Percentiles rank a stretch among this genome's conserved stretches.
phyloP scores from a whole-genome alignment of 352 stramenopile genomes.

The Hyaloperonospora brassicae region DNA sequence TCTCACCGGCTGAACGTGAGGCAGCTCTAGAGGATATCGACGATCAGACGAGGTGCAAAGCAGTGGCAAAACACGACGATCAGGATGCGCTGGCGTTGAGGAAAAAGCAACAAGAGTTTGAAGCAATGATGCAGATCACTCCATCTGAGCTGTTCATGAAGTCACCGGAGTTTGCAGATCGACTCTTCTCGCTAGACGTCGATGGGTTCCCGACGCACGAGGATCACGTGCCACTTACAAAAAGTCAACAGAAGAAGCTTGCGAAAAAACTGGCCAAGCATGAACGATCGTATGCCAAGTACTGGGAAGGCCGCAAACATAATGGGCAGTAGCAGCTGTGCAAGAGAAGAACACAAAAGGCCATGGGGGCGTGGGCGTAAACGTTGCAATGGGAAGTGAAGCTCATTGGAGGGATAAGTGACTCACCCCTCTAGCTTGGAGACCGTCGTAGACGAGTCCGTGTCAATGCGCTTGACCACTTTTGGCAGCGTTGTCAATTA shows the following conservation, averaged over 20 bases:
- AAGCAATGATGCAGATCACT: constrained; percentile 59
- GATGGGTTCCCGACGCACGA: constrained; percentile 52
- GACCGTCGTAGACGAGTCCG: no score
- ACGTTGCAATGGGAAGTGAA: no score
- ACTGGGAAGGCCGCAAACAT: constrained; percentile 33
- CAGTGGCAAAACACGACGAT: constrained; percentile 7
- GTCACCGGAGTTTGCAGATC: constrained; percentile 36
- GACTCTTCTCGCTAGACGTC: constrained; percentile 46
- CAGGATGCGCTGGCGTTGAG: constrained; percentile 6
- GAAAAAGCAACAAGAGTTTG: constrained; percentile 50
- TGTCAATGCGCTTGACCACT: no score
- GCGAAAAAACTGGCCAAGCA: constrained; percentile 67
- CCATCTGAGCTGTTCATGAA: constrained; percentile 45
- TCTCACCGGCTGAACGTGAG: constrained; percentile 33
- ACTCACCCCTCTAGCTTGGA: no score
- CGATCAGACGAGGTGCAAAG: neutral
- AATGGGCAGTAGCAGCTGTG: constrained; percentile 7
- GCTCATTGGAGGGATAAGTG: no score
- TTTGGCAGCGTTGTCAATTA: no score
- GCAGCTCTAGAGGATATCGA: constrained; percentile 11
- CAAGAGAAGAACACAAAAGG: no score
- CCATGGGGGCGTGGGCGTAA: no score
- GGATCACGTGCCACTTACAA: constrained; percentile 36
- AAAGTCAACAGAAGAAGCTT: constrained; percentile 74
- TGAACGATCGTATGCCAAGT: constrained; percentile 56